Evolutionary conservation across 208 protist species (phyloP), one percentile per base, ranked within the genome.

Genomic region (Leishmania gerbilli): DNA sequence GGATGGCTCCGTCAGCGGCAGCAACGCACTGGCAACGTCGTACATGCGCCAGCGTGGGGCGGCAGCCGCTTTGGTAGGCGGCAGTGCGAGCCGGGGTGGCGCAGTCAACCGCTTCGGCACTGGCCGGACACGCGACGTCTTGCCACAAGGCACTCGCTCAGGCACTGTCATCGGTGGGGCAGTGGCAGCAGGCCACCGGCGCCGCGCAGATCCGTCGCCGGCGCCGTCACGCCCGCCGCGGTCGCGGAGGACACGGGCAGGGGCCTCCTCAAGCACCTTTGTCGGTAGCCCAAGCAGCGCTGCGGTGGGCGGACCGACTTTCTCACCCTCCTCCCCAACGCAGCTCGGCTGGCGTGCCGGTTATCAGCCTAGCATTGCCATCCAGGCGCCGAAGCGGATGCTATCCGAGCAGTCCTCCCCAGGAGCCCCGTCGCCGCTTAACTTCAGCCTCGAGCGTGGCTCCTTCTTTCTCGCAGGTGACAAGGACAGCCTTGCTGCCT

Each of bases 221-320:
- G 82, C 82, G n/a, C 82, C 82, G 34, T 86, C 82, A 19, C 82
- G 82, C 3, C 82, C 82, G 21, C 82, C 77, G 62, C 82, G 82
- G 17, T 79, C 82, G 24, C 82, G 78, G 8, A 86, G 79, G 71
- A 42, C 69, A 21, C 77, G 77, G 31, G 60, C 75, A 17, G 72
- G n/a, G n/a, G 68, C 71, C n/a, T 69, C 77, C 2, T 49, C 76
- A 9, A 40, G 27, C 62, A 65, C 65, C 0, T 55, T 17, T 71
- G 51, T 21, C n/a, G 31, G 34, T 34, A 42, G 24, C 27, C 8
- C 68, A 49, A 72, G 37, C 42, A 72, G 42, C 68, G 24, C 68
- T 53, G 42, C 68, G 3, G 19, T 72, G 17, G 49, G 42, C 42
- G 68, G 42, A 37, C 67, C 82, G 13, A 37, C 67, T 2, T 71